Base-by-base conservation (phyloP, 192 early-diverging fungal genomes). In the Podila epicladia region DNA sequence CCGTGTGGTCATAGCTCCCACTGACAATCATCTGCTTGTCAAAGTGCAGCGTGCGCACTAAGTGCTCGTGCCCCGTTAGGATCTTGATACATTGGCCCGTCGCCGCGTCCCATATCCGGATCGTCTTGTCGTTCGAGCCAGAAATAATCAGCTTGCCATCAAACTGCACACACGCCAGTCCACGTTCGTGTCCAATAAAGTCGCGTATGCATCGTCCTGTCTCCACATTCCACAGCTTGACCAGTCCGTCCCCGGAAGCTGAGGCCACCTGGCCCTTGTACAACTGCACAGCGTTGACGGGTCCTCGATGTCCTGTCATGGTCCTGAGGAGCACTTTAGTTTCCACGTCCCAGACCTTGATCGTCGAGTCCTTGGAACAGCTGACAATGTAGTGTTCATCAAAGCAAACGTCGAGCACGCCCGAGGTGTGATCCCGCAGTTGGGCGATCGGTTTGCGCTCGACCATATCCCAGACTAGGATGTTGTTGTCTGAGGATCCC, bases 261-360 rank as follows among this genome's bases (percentile, higher is more conserved):
- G 93, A 95, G 4, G 91, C 95, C 17, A 98, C 86, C 26, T 85
- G 88, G 55, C 86, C 72, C 45, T 87, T 91, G 33, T 89, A 64
- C 32, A 96, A 73, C 73, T 97, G 93, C 9, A 99, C 87, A 19
- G 97, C 95, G 76, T 99, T 98, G 24, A 99, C 98, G 1, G 97
- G 95, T n/a, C 95, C 96, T 13, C 88, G 87, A 72, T 98, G 98
- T 22, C 95, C 96, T 20, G 82, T 61, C 65, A 98, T 71, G 1
- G 88, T 93, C 20, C 89, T 86, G 58, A 93, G 53, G 15, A 91
- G 85, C 53, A 82, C 72, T 7, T 92, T 94, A 0, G 86, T 86
- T 22, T 77, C 65, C n/a, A 90, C 82, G 72, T 90, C 85, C 96
- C 98, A 99, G 19, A 98, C 87, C 70, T 93, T 92, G 55, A 99